Conservation (phyloP, 1,284 basidiomycete genomes). For the Peniophora sp. region DNA sequence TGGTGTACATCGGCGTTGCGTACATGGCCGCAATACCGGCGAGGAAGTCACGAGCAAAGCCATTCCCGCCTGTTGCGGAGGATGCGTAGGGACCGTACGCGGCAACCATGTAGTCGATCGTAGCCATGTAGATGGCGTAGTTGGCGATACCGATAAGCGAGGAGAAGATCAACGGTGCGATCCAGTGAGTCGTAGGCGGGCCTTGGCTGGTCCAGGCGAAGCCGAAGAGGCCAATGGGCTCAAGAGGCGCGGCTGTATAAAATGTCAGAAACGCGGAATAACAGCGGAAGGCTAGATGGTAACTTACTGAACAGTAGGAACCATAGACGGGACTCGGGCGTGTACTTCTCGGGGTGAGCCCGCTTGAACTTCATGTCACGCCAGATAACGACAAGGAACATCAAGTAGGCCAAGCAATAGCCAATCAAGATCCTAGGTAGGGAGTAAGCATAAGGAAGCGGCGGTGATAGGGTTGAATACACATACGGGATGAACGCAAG, state of each 20-base stretch:
- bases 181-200: constrained; percentile 11
- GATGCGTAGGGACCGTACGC: constrained; percentile 12
- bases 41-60: constrained; percentile 13
- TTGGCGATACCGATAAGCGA: constrained; percentile 12
- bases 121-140: constrained; percentile 14
- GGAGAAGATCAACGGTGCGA: constrained; percentile 13
- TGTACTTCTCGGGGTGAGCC: constrained; percentile 6
- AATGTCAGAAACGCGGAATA: neutral
- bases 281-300: neutral
- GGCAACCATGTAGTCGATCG: constrained; percentile 15
- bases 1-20: constrained; percentile 8
- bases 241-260: constrained; percentile 8
- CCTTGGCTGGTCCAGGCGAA: constrained; percentile 15
- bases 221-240: constrained; percentile 13
- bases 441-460: neutral
- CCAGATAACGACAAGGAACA: constrained; percentile 12
- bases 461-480: neutral
- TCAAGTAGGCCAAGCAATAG: constrained; percentile 12
- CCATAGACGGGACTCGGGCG: constrained; percentile 11
- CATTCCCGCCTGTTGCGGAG: constrained; percentile 14
- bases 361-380: constrained; percentile 6
- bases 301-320: constrained; percentile 8
- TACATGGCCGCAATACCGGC: constrained; percentile 14
- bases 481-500: constrained; percentile 13
- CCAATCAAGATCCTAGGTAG: constrained; percentile 10